These are phyloP conservation scores for Fagopyrum esculentum DNA, from an alignment of 148 eudicot genomes.

Conservation along the genomic window DNA sequence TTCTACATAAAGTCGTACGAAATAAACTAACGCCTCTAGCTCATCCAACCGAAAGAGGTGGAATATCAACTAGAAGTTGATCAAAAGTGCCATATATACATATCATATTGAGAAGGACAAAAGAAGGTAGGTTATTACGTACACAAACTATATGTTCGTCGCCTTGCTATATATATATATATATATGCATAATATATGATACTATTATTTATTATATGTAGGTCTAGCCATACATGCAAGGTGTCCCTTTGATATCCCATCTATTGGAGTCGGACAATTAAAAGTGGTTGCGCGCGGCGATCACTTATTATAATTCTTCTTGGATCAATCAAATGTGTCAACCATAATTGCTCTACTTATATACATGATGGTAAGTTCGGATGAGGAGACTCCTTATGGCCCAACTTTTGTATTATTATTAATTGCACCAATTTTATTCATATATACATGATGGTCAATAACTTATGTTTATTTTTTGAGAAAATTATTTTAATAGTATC, in stretches of 20 bases:
- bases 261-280: background rate
- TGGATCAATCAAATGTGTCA: background rate
- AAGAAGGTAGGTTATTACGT: too few species aligned
- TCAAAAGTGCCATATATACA: too few species aligned
- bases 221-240: background rate
- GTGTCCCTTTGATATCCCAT: background rate
- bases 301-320: background rate
- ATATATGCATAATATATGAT: background rate
- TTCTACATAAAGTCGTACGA: too few species aligned
- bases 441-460: background rate
- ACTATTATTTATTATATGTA: background rate
- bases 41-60: too few species aligned
- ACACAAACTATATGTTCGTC: too few species aligned
- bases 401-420: background rate
- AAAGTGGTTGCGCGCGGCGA: background rate
- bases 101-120: too few species aligned
- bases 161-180: too few species aligned
- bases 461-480: too few species aligned
- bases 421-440: background rate
- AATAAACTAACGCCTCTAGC: too few species aligned
- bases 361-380: too few species aligned
- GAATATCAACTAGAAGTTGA: too few species aligned
- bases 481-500: too few species aligned
- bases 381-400: constrained; percentile 1
- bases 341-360: background rate